Base-by-base conservation (phyloP, 805 yeast species). In the Metahyphopichia silvanorum region DNA sequence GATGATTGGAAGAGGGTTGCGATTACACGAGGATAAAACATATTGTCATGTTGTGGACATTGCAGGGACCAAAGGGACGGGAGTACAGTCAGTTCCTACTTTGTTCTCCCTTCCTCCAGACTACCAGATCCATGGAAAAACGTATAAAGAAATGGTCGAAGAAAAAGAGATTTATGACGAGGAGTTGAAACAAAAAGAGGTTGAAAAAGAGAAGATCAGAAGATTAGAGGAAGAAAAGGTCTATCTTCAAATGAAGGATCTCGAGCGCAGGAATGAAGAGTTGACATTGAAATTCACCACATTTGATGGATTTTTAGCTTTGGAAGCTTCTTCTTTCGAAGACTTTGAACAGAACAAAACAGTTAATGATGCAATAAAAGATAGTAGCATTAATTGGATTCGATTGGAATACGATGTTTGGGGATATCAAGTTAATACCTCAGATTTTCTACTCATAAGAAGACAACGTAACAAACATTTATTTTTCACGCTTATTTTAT, bases 1-100 rank as follows among this genome's bases (percentile, higher is more conserved):
- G 51, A 89, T 89, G 96, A 71, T 89, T 13, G 98, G 98, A 0
- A 67, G 98, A 35, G 98, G 97, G 0, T 59, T 89, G 25, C 60
- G 98, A 22, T 43, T 76, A 10, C 78, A 77, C 46, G 61, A 69
- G 2, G 75, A 71, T 0, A 89, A 89, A 49, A 55, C 66, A 2
- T 62, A 66, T 38, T 87, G 97, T 47, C 82, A 81, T 46, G 69
- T 89, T 5, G 69, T 86, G 1, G 96, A 88, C 51, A 76, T 87
- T 55, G 85, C 79, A n/a, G 84, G 79, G 8, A 69, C 80, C 1
- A 64, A 63, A 10, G 63, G 61, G n/a, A 61, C 65, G 0, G 82
- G 82, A 3, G 62, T 81, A 3, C 68, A 67, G 10, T 69, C 82
- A 1, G 66, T 71, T 1, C 85, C 87, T 0, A 68, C 75, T 0